phyloP scores from a whole-genome alignment of 768 basidiomycete species.

The Chlorophyllum brunneum region DNA sequence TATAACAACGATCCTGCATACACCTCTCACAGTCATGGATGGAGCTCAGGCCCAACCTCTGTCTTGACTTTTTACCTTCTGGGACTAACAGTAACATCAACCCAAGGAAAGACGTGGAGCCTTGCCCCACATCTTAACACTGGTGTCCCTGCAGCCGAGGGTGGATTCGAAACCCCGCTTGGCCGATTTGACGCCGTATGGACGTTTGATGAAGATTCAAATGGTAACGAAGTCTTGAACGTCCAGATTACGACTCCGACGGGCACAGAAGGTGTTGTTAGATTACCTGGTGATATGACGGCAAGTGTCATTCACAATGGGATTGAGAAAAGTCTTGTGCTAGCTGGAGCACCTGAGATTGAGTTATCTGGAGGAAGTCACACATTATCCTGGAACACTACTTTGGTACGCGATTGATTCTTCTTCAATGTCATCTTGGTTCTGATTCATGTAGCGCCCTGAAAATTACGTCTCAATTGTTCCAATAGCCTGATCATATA shows the following conservation, averaged over 20 bases:
- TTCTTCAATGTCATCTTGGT: background rate
- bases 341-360: constrained; percentile 2
- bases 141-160: constrained; percentile 38
- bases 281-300: constrained; percentile 2
- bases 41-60: constrained; percentile 56
- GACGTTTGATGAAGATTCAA: constrained; percentile 19
- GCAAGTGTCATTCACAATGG: constrained; percentile 3
- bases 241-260: constrained; percentile 1
- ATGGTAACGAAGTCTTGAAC: constrained; percentile 3
- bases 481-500: background rate
- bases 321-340: background rate
- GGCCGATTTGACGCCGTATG: constrained; percentile 50
- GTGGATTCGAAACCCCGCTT: constrained; percentile 49
- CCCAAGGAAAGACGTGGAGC: constrained; percentile 44
- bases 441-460: background rate
- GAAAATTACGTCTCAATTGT: background rate
- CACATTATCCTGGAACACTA: constrained; percentile 1
- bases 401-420: background rate
- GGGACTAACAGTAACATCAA: constrained; percentile 46
- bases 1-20: constrained; percentile 57
- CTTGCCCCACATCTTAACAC: constrained; percentile 42
- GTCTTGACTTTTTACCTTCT: constrained; percentile 55
- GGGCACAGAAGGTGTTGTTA: background rate
- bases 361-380: constrained; percentile 5
- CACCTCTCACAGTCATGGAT: constrained; percentile 58